Base-by-base conservation (phyloP, 1,139 yeast genomes). In the Zygosaccharomyces sapae region DNA sequence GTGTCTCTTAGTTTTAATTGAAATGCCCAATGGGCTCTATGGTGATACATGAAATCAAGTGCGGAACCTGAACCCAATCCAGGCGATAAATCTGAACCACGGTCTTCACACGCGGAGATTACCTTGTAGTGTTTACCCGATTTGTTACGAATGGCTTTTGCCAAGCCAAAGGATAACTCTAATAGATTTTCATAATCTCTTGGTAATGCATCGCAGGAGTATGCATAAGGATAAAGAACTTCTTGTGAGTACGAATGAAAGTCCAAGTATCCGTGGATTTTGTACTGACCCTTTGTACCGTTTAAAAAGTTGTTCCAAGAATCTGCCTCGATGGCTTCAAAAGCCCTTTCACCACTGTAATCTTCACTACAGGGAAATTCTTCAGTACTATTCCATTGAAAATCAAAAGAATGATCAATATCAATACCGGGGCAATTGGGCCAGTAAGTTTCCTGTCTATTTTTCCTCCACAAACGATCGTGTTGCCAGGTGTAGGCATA, bases 401-500 rank as follows among this genome's bases (percentile, higher is more conserved):
- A 85, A 55, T 78, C 84, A 66, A 83, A 87, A 1, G 95, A 83
- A 60, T 86, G 95, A 64, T 87, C 96, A 49, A 89, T 81, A 63
- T 89, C 96, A 41, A 88, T 77, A 5, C 97, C 97, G 44, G 75
- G 71, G 66, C 97, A 89, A 39, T 74, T 68, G 3, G 86, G 80
- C 44, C 79, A 68, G 34, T 72, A 75, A 0, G 95, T 85, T 45
- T 77, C 77, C 67, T 89, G 96, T 52, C 96, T 76, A 67, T 87
- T 89, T 64, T 89, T 89, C 42, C 95, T 73, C 97, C 97, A 89
- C 52, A 89, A 71, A 48, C 97, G 71, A 63, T 89, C 96, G 31
- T 70, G 62, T 4, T 72, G 74, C 96, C 96, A 89, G 1, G 95
- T 75, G 63, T 84, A 84, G 10, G 72, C 88, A 62, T 89, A 89